These are phyloP conservation scores for Paramarasmius palmivorus DNA, from an alignment of 1,284 basidiomycete genomes.

Conservation along the genomic window DNA sequence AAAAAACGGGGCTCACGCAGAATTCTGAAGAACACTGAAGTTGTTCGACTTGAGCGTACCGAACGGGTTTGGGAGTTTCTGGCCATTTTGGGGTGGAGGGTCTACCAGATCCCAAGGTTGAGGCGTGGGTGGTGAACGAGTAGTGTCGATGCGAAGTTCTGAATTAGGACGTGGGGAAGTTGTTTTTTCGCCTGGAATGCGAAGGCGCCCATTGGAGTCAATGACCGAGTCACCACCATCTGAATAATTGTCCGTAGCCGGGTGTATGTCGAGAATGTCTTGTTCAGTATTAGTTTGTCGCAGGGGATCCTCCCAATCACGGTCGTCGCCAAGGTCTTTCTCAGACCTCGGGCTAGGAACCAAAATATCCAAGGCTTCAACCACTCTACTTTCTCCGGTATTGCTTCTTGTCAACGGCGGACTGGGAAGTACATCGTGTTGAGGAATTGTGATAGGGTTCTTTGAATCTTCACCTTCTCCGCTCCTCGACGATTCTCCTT, in stretches of 20 bases:
- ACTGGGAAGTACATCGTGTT: slow-evolving; percentile 1
- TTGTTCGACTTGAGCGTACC: slow-evolving; percentile 32
- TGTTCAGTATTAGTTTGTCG: no score
- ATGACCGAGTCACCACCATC: background rate
- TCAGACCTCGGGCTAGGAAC: background rate
- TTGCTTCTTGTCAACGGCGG: slow-evolving; percentile 2
- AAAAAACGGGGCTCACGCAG: slow-evolving; percentile 24
- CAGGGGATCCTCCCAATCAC: background rate
- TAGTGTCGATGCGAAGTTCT: background rate
- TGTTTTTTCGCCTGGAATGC: background rate
- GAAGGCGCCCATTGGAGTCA: background rate
- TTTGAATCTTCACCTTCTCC: background rate
- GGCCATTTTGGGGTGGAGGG: slow-evolving; percentile 41
- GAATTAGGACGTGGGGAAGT: background rate
- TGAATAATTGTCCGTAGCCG: no score
- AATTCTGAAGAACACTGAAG: slow-evolving; percentile 32
- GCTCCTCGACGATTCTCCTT: background rate
- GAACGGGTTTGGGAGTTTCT: slow-evolving; percentile 18
- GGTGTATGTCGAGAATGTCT: no score
- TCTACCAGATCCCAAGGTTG: slow-evolving; percentile 62
- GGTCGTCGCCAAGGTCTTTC: background rate
- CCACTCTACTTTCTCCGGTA: background rate
- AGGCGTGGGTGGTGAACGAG: slow-evolving; percentile 35
- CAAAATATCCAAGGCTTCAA: background rate
- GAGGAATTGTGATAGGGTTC: background rate